Evolutionary conservation across 495 filamentous ascomycete genomes (phyloP), one percentile per base, ranked within the genome.

Genomic region (Annulohypoxylon maeteangense): DNA sequence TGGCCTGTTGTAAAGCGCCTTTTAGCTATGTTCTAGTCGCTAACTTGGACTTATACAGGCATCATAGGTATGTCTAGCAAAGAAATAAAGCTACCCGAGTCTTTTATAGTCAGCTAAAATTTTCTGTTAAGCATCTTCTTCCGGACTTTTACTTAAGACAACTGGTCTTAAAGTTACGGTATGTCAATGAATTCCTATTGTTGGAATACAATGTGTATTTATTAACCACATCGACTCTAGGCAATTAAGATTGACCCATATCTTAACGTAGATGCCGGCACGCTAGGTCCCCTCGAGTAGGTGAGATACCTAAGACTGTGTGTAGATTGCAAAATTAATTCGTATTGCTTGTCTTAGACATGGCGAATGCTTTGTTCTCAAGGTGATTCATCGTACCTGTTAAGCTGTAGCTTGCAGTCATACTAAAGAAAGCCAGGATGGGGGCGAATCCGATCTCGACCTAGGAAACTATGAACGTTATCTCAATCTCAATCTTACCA

Each of bases 401-500:
- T 14, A 14, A 8, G 16, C 38, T 20, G 4, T 18, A 40, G 29
- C 12, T 11, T 29, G 34, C 10, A 22, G 8, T 22, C 5, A 23
- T 53, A 36, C 63, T 68, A 18, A 68, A n/a, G n/a, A 45, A 31
- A 38, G 32, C 5, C 27, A 68, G 76, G 91, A 93, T 73, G 90
- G 91, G 53, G 92, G 90, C 60, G 93, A 97, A 81, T 88, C 89
- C 55, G 95, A 99, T 80, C 87, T 99, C 10, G 95, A 99, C 79
- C 87, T 99, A 18, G 95, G 95, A 44, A 98, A 98, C 82, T 99
- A 99, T 79, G 95, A 98, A 81, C 86, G 93, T 20, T 84, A 85
- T 32, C 78, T 84, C 7, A 72, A 67, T 51, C 85, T 92, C 61
- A 90, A 89, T 8, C 86, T 97, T 25, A 90, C 86, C 5, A 82